Conservation (phyloP, 1,284 basidiomycete species). For the Sphagnurus paluster region DNA sequence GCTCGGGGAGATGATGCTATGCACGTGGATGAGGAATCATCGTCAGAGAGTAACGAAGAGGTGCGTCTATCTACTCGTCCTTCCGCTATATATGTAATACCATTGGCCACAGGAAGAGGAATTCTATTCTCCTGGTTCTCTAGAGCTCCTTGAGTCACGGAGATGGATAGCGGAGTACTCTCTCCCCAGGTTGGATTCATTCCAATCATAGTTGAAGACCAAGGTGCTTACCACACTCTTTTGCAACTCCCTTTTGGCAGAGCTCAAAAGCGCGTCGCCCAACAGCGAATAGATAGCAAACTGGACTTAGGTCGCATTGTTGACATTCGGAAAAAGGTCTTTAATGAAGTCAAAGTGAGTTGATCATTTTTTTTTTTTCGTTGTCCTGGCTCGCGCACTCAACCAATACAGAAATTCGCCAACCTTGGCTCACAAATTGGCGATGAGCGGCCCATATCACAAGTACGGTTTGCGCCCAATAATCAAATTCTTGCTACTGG, state of each 20-base stretch:
- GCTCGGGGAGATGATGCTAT: conserved; percentile 73
- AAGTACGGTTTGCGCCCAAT: conserved; percentile 94
- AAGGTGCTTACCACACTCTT: conserved; percentile 76
- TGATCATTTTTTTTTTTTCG: background rate
- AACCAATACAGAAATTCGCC: conserved; percentile 66
- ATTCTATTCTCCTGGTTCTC: conserved; percentile 92
- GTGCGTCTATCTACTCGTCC: conserved; percentile 35
- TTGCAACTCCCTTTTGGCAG: conserved; percentile 51
- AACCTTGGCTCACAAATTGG: conserved; percentile 98
- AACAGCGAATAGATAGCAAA: conserved; percentile 86
- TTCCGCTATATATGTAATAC: conserved; percentile 8
- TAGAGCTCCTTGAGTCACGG: conserved; percentile 84
- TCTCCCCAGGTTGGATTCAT: conserved; percentile 83
- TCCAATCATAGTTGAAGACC: conserved; percentile 46
- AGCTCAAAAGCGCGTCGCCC: conserved; percentile 88
- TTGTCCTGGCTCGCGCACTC: background rate
- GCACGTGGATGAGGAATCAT: conserved; percentile 69
- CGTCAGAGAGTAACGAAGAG: conserved; percentile 76
- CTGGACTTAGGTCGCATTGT: conserved; percentile 91
- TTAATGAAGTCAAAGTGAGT: conserved; percentile 84
- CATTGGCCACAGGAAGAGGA: conserved; percentile 71
- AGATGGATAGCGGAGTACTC: conserved; percentile 89
- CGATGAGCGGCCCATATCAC: conserved; percentile 91
- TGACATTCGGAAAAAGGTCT: conserved; percentile 88
- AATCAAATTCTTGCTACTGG: conserved; percentile 87